Evolutionary conservation across 2,329 filamentous ascomycete genomes (phyloP).

Genomic region (Fusarium austroafricanum): DNA sequence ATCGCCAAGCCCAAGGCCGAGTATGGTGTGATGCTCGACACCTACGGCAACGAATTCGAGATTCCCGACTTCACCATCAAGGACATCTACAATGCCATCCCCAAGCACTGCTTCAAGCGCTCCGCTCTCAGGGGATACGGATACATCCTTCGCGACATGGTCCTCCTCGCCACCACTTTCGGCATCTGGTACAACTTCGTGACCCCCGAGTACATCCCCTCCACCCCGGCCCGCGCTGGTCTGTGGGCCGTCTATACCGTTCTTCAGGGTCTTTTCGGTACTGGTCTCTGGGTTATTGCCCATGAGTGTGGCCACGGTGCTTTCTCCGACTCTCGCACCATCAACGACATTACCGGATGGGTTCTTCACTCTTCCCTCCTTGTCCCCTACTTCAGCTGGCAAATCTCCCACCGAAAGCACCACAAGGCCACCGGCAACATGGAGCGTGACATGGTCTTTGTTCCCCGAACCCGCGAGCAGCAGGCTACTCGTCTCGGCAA

Average conservation of each 20-base stretch:
- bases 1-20: conserved; percentile 48
- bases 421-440: conserved; percentile 99
- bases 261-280: conserved; percentile 91
- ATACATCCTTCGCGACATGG: conserved; percentile 88
- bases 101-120: conserved; percentile 95
- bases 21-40: conserved; percentile 82
- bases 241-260: conserved; percentile 77
- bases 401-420: conserved; percentile 99
- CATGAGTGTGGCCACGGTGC: conserved; percentile 98
- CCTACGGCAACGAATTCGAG: conserved; percentile 94
- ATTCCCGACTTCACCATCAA: conserved; percentile 97
- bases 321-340: conserved; percentile 89
- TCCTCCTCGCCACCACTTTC: conserved; percentile 80
- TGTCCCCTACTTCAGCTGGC: conserved; percentile 99
- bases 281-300: conserved; percentile 94
- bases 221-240: conserved; percentile 70
- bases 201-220: conserved; percentile 85
- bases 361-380: conserved; percentile 87
- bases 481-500: conserved; percentile 81
- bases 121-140: conserved; percentile 78
- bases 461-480: conserved; percentile 89
- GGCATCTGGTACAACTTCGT: conserved; percentile 89
- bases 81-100: conserved; percentile 95
- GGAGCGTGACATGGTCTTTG: conserved; percentile 98
- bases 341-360: conserved; percentile 96